phyloP scores from a whole-genome alignment of 345 rosid species.

The Theobroma cacao region DNA sequence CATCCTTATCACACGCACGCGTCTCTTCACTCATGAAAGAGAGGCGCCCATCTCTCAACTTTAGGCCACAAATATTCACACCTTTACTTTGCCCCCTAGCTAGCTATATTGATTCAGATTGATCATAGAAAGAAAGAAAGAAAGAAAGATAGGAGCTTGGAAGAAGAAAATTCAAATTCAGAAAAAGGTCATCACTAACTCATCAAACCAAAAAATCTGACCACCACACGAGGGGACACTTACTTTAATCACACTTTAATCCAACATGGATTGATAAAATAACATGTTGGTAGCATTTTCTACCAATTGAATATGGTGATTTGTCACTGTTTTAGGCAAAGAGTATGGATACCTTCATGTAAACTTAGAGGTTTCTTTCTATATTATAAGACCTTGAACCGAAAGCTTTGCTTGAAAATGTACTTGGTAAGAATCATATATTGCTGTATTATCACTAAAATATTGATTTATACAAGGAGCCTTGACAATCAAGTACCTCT shows the following conservation, averaged over 20 bases:
- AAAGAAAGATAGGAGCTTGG: neutral
- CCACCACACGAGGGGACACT: slow-evolving; percentile 31
- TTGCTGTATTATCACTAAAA: neutral
- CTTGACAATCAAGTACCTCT: slow-evolving; percentile 15
- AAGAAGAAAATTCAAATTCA: neutral
- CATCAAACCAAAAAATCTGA: slow-evolving; percentile 5
- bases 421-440: slow-evolving; percentile 11
- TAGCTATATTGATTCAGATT: slow-evolving; percentile 5
- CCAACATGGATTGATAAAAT: neutral
- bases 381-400: neutral
- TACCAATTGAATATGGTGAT: neutral
- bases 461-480: slow-evolving; percentile 7
- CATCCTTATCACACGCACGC: slow-evolving; percentile 37
- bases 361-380: neutral
- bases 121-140: neutral
- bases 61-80: slow-evolving; percentile 5
- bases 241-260: slow-evolving; percentile 14
- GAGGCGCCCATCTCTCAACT: slow-evolving; percentile 8
- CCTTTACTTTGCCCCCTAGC: neutral
- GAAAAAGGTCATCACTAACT: neutral
- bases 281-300: neutral
- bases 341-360: neutral
- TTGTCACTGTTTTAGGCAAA: neutral
- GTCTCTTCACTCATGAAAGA: slow-evolving; percentile 12
- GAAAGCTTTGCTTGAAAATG: slow-evolving; percentile 8